A percentile compares a stretch with the other conserved stretches of the same genome.
These are phyloP conservation scores for Leccinellum rugosiceps DNA, from an alignment of 768 basidiomycete genomes.

Conservation along the genomic window DNA sequence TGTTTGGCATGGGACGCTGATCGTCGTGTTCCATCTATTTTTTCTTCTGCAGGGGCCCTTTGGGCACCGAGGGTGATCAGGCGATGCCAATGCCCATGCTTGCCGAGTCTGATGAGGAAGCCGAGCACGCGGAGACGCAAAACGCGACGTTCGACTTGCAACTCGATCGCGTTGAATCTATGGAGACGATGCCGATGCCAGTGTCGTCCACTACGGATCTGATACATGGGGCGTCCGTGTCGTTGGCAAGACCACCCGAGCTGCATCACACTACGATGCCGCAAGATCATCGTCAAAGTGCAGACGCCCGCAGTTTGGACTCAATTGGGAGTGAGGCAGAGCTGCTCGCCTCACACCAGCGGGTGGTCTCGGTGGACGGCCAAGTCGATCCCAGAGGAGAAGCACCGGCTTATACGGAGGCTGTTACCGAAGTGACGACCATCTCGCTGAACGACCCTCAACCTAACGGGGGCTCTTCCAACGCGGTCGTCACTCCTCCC, in stretches of 20 bases:
- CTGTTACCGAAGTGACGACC: slow-evolving; percentile 12
- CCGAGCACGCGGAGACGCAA: slow-evolving; percentile 6
- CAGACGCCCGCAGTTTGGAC: slow-evolving; percentile 17
- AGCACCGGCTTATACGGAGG: slow-evolving; percentile 66
- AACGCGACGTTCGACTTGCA: slow-evolving; percentile 15
- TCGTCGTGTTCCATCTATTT: background rate
- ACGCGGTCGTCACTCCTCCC: background rate
- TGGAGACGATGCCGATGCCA: slow-evolving; percentile 21
- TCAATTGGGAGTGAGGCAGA: slow-evolving; percentile 24
- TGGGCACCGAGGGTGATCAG: slow-evolving; percentile 23
- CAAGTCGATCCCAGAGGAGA: slow-evolving; percentile 50
- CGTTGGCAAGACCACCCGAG: slow-evolving; percentile 14
- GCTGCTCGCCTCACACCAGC: slow-evolving; percentile 18
- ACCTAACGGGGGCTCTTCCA: slow-evolving; percentile 1
- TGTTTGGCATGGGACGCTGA: background rate
- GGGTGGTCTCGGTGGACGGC: slow-evolving; percentile 3
- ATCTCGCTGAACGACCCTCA: slow-evolving; percentile 23
- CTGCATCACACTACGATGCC: background rate
- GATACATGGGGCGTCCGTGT: slow-evolving; percentile 5
- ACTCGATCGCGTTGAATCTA: slow-evolving; percentile 23
- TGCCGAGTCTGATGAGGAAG: slow-evolving; percentile 24
- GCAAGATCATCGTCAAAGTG: slow-evolving; percentile 9
- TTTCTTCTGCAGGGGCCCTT: slow-evolving; percentile 20
- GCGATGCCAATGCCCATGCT: slow-evolving; percentile 13
- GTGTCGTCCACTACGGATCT: slow-evolving; percentile 24